These are phyloP conservation scores for Leptodontidium sp. DNA, from an alignment of 2,329 filamentous ascomycete genomes.

Conservation along the genomic window DNA sequence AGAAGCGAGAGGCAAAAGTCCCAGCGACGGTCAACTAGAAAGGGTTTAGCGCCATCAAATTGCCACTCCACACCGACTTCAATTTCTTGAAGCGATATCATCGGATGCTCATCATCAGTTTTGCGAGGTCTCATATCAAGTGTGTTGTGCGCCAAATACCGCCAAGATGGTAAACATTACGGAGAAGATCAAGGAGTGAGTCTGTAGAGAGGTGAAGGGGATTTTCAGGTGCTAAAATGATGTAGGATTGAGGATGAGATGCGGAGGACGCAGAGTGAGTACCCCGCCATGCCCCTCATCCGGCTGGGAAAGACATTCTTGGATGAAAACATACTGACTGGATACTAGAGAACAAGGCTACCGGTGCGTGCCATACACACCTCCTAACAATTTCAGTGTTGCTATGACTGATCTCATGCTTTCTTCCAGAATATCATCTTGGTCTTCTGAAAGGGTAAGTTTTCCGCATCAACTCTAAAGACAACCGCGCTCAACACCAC, in stretches of 20 bases:
- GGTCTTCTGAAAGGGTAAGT: constrained; percentile 93
- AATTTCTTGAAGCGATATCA: constrained; percentile 14
- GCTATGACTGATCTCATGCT: constrained; percentile 30
- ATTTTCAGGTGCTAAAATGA: constrained; percentile 31
- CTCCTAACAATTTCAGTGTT: not conserved
- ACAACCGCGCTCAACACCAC: constrained; percentile 21
- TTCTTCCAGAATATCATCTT: constrained; percentile 86
- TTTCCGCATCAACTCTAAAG: not conserved
- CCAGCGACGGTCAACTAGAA: not conserved
- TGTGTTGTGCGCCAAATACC: constrained; percentile 27
- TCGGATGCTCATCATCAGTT: constrained; percentile 12
- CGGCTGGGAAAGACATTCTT: not conserved
- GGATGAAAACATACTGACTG: constrained; percentile 20
- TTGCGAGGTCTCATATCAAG: constrained; percentile 4
- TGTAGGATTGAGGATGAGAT: constrained; percentile 99
- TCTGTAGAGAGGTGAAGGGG: constrained; percentile 26
- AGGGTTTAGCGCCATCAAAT: constrained; percentile 18
- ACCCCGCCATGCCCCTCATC: constrained; percentile 22
- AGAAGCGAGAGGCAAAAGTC: not conserved
- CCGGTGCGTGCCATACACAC: constrained; percentile 68
- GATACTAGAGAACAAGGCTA: constrained; percentile 91
- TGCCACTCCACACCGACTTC: constrained; percentile 28
- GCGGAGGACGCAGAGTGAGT: constrained; percentile 95
- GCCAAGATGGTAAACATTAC: constrained; percentile 96
- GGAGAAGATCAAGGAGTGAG: constrained; percentile 99